Percentiles rank a stretch among this genome's conserved stretches.
Evolutionary conservation across 768 basidiomycete species (phyloP).

Genomic region (Xerocomus spinulosus): DNA sequence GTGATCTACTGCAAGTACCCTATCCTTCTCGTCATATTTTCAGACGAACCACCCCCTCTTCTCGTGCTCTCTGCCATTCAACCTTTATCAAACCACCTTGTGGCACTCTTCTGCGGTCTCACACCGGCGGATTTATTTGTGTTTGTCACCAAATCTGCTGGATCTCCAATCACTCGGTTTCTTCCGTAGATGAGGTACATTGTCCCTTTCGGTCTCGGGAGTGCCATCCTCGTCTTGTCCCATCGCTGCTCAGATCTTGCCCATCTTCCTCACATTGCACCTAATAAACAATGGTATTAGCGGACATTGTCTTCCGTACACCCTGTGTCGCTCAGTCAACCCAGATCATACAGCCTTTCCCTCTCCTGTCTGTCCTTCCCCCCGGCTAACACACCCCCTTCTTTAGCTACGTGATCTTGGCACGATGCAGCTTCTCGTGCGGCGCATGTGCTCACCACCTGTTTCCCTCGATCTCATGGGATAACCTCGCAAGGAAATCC

Average conservation of each 20-base stretch:
- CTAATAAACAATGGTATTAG: conserved; percentile 9
- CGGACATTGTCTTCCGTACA: background rate
- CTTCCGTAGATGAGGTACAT: conserved; percentile 34
- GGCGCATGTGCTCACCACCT: conserved; percentile 15
- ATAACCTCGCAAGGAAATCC: conserved; percentile 12
- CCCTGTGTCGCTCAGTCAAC: background rate
- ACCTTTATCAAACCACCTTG: conserved; percentile 34
- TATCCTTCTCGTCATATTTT: conserved; percentile 37
- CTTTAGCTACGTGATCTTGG: conserved; percentile 23
- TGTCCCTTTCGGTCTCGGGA: conserved; percentile 23
- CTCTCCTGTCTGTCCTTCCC: no score
- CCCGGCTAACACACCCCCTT: no score
- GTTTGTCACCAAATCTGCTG: conserved; percentile 41
- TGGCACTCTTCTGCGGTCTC: conserved; percentile 32
- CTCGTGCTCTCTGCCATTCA: conserved; percentile 46
- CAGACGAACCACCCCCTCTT: conserved; percentile 44
- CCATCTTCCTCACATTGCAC: conserved; percentile 8
- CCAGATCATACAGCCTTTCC: no score
- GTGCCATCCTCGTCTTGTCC: conserved; percentile 12
- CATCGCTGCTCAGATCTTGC: conserved; percentile 14
- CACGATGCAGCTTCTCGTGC: conserved; percentile 17
- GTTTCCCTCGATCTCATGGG: conserved; percentile 11
- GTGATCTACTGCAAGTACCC: conserved; percentile 16
- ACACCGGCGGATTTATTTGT: conserved; percentile 31
- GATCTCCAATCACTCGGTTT: conserved; percentile 31